Percentiles rank a stretch among this genome's conserved stretches.
Evolutionary conservation across 495 filamentous ascomycete genomes (phyloP).

Genomic region (Gamarada debralockiae): DNA sequence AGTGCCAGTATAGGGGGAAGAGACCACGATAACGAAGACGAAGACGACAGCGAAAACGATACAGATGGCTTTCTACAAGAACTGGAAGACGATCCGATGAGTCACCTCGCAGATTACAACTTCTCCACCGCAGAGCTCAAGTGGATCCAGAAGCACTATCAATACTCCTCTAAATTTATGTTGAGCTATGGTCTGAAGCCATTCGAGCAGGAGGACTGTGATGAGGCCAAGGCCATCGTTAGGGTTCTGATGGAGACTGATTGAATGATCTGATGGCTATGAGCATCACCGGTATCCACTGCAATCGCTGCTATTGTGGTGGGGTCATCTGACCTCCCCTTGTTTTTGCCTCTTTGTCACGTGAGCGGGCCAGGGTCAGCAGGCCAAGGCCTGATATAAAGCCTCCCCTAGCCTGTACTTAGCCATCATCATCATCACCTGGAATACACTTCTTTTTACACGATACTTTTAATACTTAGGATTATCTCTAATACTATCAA

Average conservation of each 20-base stretch:
- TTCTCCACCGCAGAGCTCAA: constrained; percentile 22
- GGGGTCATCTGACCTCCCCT: no score
- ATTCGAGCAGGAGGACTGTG: constrained; percentile 17
- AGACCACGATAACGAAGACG: constrained; percentile 15
- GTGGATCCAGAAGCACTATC: constrained; percentile 27
- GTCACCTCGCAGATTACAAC: constrained; percentile 26
- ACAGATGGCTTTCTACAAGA: constrained; percentile 12
- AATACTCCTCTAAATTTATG: constrained; percentile 26
- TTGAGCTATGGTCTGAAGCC: constrained; percentile 18
- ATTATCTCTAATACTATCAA: no score
- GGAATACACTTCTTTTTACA: no score
- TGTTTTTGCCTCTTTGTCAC: no score
- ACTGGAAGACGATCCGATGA: constrained; percentile 22
- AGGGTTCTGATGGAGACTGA: constrained; percentile 11
- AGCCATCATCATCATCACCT: no score
- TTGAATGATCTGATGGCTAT: no score
- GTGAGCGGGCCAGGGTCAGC: no score
- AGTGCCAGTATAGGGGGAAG: constrained; percentile 6
- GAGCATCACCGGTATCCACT: no score
- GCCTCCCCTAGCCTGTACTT: no score
- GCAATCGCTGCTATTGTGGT: no score
- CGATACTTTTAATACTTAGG: no score
- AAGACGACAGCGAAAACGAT: constrained; percentile 13
- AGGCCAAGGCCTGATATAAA: no score
- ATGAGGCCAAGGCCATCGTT: constrained; percentile 15